Evolutionary conservation across 2,329 filamentous ascomycete genomes (phyloP), one percentile per base, ranked within the genome.

Genomic region (Pyricularia sp.): DNA sequence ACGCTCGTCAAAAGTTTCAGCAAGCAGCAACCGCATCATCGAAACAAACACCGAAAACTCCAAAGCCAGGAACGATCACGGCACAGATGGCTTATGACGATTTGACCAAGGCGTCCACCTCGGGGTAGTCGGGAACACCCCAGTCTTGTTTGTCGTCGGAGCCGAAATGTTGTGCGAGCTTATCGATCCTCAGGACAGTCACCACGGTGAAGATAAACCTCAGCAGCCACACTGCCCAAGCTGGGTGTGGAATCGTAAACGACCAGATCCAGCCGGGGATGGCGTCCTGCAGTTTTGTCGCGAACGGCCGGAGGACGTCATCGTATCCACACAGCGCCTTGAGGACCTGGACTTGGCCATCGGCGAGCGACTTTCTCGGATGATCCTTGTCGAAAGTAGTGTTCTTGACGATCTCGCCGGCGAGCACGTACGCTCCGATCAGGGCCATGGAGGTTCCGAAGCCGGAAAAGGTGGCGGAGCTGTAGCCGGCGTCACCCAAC

Each of bases 401-500:
- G 65, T 72, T 69, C 55, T 67, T 68, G 20, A 69, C 70, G 25
- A 74, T 69, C 75, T 86, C 86, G 1, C 86, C 86, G 0, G 86
- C 86, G 4, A 89, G 77, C 2, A 87, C 75, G 72, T 88, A 89
- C 0, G 85, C 84, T 0, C 82, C 82, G 0, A 84, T 73, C 0
- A 88, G 72, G 0, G 81, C 81, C 0, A 78, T 72, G 1, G 81
- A 82, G 0, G 84, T 86, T 0, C 86, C 85, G 77, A 83, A 81
- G 0, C 86, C 86, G 72, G 82, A 82, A 0, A 77, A 84, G 4
- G 84, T 86, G 0, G 85, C 85, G 77, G 83, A 80, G 0, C 86
- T 86, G 71, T 82, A 83, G 0, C 76, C 85, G 1, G 87, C 84
- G 71, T 90, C 86, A 0, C 86, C 86, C 0, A 88, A 67, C 0